A percentile compares a stretch with the other conserved stretches of the same genome.
Evolutionary conservation across 2,329 filamentous ascomycete genomes (phyloP).

Genomic region (Tolypocladium amazonense): DNA sequence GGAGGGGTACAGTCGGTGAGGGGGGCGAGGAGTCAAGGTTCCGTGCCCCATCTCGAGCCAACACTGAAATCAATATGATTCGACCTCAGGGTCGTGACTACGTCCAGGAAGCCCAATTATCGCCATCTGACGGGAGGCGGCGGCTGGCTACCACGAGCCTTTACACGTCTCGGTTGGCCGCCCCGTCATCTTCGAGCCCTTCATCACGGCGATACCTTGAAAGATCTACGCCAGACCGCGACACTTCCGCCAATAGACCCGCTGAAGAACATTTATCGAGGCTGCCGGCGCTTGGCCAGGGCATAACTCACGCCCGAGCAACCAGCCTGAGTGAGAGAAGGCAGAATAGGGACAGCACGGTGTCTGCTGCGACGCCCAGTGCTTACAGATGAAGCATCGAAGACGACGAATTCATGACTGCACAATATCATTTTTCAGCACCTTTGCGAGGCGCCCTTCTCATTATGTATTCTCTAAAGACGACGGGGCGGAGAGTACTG

Average conservation of each 20-base stretch:
- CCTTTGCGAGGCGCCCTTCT: background rate
- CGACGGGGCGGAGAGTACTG: background rate
- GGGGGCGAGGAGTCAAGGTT: slow-evolving; percentile 40
- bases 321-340: slow-evolving; percentile 33
- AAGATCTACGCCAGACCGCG: slow-evolving; percentile 29
- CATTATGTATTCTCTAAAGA: background rate
- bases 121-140: slow-evolving; percentile 28
- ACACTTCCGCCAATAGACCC: slow-evolving; percentile 16
- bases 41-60: slow-evolving; percentile 47
- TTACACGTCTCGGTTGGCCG: slow-evolving; percentile 32
- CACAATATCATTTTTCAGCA: slow-evolving; percentile 5
- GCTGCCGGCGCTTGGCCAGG: slow-evolving; percentile 33
- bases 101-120: slow-evolving; percentile 18
- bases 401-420: slow-evolving; percentile 18
- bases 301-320: slow-evolving; percentile 29
- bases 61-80: slow-evolving; percentile 41
- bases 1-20: slow-evolving; percentile 34
- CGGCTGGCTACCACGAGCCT: slow-evolving; percentile 39
- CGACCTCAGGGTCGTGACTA: slow-evolving; percentile 16
- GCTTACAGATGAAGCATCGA: slow-evolving; percentile 32
- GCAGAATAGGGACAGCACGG: slow-evolving; percentile 30
- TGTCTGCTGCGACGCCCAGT: slow-evolving; percentile 20
- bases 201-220: slow-evolving; percentile 39
- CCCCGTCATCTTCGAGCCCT: slow-evolving; percentile 25
- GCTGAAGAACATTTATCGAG: slow-evolving; percentile 20